These are phyloP conservation scores for Entamoeba nuttalli DNA, from an alignment of 208 protist genomes.

Conservation along the genomic window DNA sequence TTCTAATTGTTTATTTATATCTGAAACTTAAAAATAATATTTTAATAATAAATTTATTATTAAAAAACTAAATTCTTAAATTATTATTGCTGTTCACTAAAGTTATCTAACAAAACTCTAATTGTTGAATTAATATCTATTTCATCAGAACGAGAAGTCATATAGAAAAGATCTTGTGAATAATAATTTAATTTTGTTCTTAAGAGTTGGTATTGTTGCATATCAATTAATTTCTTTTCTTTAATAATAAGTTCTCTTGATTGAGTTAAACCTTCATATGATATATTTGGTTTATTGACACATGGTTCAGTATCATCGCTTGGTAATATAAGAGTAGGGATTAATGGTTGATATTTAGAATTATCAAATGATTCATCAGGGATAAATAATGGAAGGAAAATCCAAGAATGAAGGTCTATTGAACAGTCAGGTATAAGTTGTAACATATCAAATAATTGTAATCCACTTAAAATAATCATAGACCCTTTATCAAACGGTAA, in stretches of 20 bases:
- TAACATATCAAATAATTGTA: background rate
- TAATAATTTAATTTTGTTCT: background rate
- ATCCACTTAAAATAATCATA: background rate
- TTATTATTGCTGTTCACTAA: too few species aligned
- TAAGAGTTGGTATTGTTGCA: background rate
- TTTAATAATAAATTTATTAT: too few species aligned
- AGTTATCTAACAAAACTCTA: too few species aligned
- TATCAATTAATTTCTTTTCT: background rate
- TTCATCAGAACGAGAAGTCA: background rate
- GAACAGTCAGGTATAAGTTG: background rate
- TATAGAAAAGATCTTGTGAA: background rate
- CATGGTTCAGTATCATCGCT: background rate
- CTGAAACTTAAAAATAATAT: too few species aligned
- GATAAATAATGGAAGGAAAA: background rate
- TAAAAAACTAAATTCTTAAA: too few species aligned
- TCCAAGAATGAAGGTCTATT: background rate
- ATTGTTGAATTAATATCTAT: background rate
- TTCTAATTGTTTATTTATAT: too few species aligned
- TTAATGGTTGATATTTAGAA: background rate
- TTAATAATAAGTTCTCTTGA: background rate
- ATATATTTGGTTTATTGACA: background rate
- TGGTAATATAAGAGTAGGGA: background rate
- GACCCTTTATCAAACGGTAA: background rate
- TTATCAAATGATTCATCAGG: background rate
- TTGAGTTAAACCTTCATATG: background rate